Conservation (phyloP, 2,329 filamentous ascomycete species). For the Fusarium neocosmosporiellum region DNA sequence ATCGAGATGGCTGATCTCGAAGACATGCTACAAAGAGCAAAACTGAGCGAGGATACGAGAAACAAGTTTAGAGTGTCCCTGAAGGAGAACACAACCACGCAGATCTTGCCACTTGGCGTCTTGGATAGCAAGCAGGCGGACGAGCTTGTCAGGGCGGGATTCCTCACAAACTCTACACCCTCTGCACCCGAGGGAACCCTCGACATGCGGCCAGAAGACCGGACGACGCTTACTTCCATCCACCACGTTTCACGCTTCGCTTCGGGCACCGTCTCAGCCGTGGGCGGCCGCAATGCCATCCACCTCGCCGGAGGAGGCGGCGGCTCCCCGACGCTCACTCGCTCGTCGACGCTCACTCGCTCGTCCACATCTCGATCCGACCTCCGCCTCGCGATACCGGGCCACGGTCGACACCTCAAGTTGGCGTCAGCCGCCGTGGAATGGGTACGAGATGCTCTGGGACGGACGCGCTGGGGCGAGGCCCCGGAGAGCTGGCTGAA, state of each 20-base stretch:
- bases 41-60: conserved; percentile 56
- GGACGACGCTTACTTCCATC: conserved; percentile 68
- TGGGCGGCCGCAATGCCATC: conserved; percentile 75
- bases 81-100: conserved; percentile 59
- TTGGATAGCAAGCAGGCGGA: conserved; percentile 62
- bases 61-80: conserved; percentile 65
- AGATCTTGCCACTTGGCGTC: conserved; percentile 41
- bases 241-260: conserved; percentile 72
- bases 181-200: conserved; percentile 51
- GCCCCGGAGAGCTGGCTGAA: conserved; percentile 69
- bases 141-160: conserved; percentile 72
- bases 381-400: conserved; percentile 72
- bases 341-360: conserved; percentile 42
- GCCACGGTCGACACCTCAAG: conserved; percentile 75
- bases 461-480: conserved; percentile 70
- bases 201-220: conserved; percentile 63
- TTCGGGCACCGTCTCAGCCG: conserved; percentile 75
- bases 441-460: conserved; percentile 70
- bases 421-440: conserved; percentile 70
- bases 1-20: conserved; percentile 69
- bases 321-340: conserved; percentile 48
- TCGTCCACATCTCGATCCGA: conserved; percentile 30
- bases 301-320: conserved; percentile 71
- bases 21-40: conserved; percentile 53
- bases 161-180: conserved; percentile 65